Percentiles rank a stretch among this genome's conserved stretches.
phyloP scores from a whole-genome alignment of 306 rosid species.

The Dicorynia guianensis region DNA sequence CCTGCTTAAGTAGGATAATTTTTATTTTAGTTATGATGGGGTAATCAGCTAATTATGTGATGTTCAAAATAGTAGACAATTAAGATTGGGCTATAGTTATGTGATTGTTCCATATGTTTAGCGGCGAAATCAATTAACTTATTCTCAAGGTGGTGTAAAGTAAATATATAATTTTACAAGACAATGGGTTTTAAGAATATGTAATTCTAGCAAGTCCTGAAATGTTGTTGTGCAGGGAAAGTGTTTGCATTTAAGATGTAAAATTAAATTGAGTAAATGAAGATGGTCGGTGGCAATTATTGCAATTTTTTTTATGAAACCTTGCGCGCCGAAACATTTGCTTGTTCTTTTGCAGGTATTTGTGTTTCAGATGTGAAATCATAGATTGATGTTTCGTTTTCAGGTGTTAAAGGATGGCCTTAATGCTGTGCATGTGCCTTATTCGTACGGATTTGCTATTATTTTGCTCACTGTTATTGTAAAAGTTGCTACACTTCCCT shows the following conservation, averaged over 20 bases:
- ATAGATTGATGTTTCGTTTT: not conserved
- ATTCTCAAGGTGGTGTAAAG: not conserved
- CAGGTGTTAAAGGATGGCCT: slow-evolving; percentile 92
- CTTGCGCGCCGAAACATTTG: slow-evolving; percentile 14
- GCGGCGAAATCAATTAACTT: not conserved
- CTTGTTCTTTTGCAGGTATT: slow-evolving; percentile 9
- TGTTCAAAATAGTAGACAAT: not conserved
- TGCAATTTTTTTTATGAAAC: slow-evolving; percentile 1
- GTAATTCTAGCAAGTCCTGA: slow-evolving; percentile 12
- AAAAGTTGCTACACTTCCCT: slow-evolving; percentile 78
- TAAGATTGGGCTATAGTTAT: not conserved
- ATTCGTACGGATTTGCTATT: slow-evolving; percentile 93
- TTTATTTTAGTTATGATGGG: no score
- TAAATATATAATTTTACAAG: not conserved
- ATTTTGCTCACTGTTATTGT: slow-evolving; percentile 88
- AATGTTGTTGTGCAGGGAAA: slow-evolving; percentile 15
- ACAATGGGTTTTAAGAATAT: slow-evolving; percentile 7
- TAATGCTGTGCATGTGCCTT: slow-evolving; percentile 83
- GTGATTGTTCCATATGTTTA: not conserved
- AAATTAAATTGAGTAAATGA: slow-evolving; percentile 8
- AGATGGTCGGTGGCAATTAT: not conserved
- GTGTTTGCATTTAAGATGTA: slow-evolving; percentile 7
- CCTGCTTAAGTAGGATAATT: not conserved
- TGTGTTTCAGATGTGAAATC: slow-evolving; percentile 24
- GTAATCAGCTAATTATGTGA: not conserved